Percentiles rank a stretch among this genome's conserved stretches.
Evolutionary conservation across 345 rosid genomes (phyloP).

Genomic region (Populus pruinosa): DNA sequence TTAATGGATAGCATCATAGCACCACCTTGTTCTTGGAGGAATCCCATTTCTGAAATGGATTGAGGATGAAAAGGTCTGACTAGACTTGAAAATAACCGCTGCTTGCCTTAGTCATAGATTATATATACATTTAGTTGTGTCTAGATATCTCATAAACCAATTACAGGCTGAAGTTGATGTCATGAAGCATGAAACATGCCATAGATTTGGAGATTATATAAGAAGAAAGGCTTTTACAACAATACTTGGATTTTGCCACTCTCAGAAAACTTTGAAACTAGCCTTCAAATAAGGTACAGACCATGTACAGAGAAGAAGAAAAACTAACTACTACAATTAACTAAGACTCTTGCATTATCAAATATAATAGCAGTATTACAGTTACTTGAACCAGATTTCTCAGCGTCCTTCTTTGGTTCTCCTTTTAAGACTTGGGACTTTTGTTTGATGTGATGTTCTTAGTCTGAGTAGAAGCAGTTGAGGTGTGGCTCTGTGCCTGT

Average conservation of each 20-base stretch:
- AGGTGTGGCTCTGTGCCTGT: conserved; percentile 28
- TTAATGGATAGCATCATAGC: not conserved
- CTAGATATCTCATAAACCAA: not conserved
- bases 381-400: not conserved
- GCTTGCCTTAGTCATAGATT: not conserved
- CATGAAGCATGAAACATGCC: not conserved
- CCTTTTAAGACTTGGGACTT: conserved; percentile 10
- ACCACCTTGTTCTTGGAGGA: too few species aligned
- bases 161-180: not conserved
- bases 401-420: not conserved
- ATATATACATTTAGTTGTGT: not conserved
- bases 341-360: not conserved
- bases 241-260: not conserved
- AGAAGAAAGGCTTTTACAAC: not conserved
- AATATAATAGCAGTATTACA: too few species aligned
- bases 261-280: not conserved
- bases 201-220: not conserved
- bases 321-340: not conserved
- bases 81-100: not conserved
- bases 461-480: conserved; percentile 23
- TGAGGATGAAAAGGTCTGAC: not conserved
- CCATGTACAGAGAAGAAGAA: not conserved
- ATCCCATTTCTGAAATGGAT: not conserved
- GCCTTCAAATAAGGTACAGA: not conserved
- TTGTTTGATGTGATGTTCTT: conserved; percentile 25